Conservation (phyloP, 1,139 yeast genomes). For the Candida tropicalis region DNA sequence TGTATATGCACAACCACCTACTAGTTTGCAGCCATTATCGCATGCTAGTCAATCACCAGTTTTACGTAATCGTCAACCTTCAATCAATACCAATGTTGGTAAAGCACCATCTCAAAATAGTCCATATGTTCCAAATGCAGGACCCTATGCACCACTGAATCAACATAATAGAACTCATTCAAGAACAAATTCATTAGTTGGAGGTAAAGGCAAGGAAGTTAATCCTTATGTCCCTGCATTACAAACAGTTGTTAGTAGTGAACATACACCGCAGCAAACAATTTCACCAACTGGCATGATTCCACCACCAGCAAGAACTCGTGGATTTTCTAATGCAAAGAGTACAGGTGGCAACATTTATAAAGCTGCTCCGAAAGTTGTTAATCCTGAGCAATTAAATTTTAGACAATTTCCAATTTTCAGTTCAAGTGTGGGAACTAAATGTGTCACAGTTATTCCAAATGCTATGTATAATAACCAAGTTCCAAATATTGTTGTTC, state of each 20-base stretch:
- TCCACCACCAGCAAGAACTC: slow-evolving; percentile 22
- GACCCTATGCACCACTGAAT: slow-evolving; percentile 48
- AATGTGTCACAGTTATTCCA: slow-evolving; percentile 35
- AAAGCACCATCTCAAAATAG: slow-evolving; percentile 24
- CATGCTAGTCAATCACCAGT: slow-evolving; percentile 4
- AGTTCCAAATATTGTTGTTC: slow-evolving; percentile 20
- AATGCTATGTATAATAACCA: slow-evolving; percentile 17
- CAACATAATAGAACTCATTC: slow-evolving; percentile 40
- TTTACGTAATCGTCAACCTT: slow-evolving; percentile 8
- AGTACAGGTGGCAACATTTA: slow-evolving; percentile 24
- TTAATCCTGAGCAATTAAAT: slow-evolving; percentile 37
- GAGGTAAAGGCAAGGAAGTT: slow-evolving; percentile 44
- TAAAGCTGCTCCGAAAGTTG: slow-evolving; percentile 28
- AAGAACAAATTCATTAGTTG: slow-evolving; percentile 45
- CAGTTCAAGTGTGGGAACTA: slow-evolving; percentile 59
- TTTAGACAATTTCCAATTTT: slow-evolving; percentile 79
- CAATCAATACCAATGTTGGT: slow-evolving; percentile 25
- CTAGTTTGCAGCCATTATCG: slow-evolving; percentile 15
- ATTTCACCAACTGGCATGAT: slow-evolving; percentile 10
- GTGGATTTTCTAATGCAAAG: slow-evolving; percentile 35
- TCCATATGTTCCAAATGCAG: slow-evolving; percentile 50
- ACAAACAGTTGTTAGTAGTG: slow-evolving; percentile 22
- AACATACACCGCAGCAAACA: slow-evolving; percentile 6
- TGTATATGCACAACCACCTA: slow-evolving; percentile 10
- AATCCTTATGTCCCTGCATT: slow-evolving; percentile 50